Evolutionary conservation across 257 asterid genomes (phyloP).

Genomic region (Solanum peruvianum): DNA sequence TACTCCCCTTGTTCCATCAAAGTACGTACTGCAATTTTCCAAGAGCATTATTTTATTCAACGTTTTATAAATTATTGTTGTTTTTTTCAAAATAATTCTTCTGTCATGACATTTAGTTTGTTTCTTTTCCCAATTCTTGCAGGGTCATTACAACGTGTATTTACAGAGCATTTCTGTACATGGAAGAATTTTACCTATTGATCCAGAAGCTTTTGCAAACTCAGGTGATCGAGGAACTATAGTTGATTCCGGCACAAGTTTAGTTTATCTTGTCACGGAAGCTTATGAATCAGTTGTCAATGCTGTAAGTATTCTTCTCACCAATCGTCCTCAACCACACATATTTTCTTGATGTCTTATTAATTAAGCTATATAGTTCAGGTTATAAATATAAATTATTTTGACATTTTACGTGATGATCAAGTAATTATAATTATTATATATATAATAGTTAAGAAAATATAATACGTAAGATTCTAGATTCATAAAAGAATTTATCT

Average conservation of each 20-base stretch:
- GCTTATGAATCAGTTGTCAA: conserved; percentile 70
- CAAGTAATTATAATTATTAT: too few relatives aligned
- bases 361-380: too few relatives aligned
- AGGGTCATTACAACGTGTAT: conserved; percentile 75
- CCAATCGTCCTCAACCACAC: background rate
- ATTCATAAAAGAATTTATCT: too few relatives aligned
- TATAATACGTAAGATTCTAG: too few relatives aligned
- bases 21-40: conserved; percentile 26
- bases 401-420: too few relatives aligned
- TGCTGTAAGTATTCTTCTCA: conserved; percentile 37
- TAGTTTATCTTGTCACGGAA: conserved; percentile 65
- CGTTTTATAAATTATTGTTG: background rate
- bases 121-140: conserved; percentile 1
- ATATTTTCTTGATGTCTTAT: too few relatives aligned
- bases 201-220: conserved; percentile 50
- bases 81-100: background rate
- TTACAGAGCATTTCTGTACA: conserved; percentile 65
- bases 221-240: conserved; percentile 59
- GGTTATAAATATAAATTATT: too few relatives aligned
- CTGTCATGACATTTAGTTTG: background rate
- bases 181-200: conserved; percentile 56
- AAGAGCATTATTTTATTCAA: too few relatives aligned
- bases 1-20: conserved; percentile 83
- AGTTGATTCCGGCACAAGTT: conserved; percentile 78
- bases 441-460: too few relatives aligned